A percentile compares a stretch with the other conserved stretches of the same genome.
phyloP scores from a whole-genome alignment of 2,329 filamentous ascomycete species.

The Coleophoma eucalyptorum region DNA sequence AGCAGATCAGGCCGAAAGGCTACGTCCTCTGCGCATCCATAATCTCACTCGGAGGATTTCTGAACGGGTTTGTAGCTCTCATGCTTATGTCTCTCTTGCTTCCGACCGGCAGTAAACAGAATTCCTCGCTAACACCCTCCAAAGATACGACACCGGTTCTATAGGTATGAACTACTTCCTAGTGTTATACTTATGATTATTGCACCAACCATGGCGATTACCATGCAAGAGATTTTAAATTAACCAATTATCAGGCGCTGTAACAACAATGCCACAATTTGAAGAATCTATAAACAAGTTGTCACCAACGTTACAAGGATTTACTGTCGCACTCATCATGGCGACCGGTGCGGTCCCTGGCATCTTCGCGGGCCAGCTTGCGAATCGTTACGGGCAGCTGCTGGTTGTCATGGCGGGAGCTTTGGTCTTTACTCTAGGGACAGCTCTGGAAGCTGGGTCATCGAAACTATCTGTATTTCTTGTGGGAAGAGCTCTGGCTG shows the following conservation, averaged over 20 bases:
- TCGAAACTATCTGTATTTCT: conserved; percentile 47
- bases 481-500: conserved; percentile 45
- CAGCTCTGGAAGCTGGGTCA: conserved; percentile 41
- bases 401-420: conserved; percentile 41
- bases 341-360: conserved; percentile 52
- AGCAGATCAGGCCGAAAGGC: conserved; percentile 7
- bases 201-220: too few species aligned
- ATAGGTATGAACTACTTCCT: conserved; percentile 30
- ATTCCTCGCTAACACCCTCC: not conserved
- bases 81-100: not conserved
- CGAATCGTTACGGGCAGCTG: conserved; percentile 43
- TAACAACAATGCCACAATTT: conserved; percentile 43
- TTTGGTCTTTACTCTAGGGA: conserved; percentile 45
- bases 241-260: conserved; percentile 25
- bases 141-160: conserved; percentile 37
- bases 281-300: conserved; percentile 38
- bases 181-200: too few species aligned
- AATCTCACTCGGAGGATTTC: conserved; percentile 3
- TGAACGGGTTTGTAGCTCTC: conserved; percentile 3
- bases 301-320: conserved; percentile 45
- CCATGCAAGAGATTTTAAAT: too few species aligned
- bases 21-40: conserved; percentile 33
- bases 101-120: too few species aligned
- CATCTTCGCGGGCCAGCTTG: conserved; percentile 49
- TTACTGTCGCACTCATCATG: conserved; percentile 55